Conservation (phyloP, 2,329 filamentous ascomycete genomes). For the Harringtonia aguacate region DNA sequence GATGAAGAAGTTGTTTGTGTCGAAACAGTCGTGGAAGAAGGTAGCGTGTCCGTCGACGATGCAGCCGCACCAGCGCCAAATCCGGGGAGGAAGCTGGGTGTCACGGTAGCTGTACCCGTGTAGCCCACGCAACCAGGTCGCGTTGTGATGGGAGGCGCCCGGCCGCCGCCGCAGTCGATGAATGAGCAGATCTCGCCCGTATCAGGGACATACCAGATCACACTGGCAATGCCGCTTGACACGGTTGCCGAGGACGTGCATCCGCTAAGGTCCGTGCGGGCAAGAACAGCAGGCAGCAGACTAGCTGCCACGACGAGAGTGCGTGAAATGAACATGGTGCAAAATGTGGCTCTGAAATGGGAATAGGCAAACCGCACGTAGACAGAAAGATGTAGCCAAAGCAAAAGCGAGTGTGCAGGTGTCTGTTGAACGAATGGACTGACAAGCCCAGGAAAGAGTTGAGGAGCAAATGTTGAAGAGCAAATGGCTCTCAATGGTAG, state of each 20-base stretch:
- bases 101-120: slow-evolving; percentile 42
- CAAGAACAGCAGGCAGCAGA: slow-evolving; percentile 15
- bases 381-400: no score
- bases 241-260: slow-evolving; percentile 28
- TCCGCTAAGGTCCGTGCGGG: slow-evolving; percentile 33
- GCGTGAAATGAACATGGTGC: not conserved
- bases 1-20: no score
- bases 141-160: slow-evolving; percentile 51
- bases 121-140: slow-evolving; percentile 50
- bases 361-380: no score
- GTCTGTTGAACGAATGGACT: no score
- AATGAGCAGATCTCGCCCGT: slow-evolving; percentile 54
- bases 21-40: no score
- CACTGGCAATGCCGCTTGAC: slow-evolving; percentile 28
- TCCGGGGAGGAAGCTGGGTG: slow-evolving; percentile 35
- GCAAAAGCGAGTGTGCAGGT: no score
- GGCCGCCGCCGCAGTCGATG: slow-evolving; percentile 58
- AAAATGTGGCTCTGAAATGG: no score
- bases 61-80: no score
- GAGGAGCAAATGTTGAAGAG: no score
- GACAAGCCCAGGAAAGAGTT: no score
- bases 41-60: no score
- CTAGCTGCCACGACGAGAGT: slow-evolving; percentile 1
- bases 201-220: slow-evolving; percentile 50
- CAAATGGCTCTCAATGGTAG: no score